Evolutionary conservation across 306 rosid species (phyloP), one percentile per base, ranked within the genome.

Genomic region (Acacia confusa): DNA sequence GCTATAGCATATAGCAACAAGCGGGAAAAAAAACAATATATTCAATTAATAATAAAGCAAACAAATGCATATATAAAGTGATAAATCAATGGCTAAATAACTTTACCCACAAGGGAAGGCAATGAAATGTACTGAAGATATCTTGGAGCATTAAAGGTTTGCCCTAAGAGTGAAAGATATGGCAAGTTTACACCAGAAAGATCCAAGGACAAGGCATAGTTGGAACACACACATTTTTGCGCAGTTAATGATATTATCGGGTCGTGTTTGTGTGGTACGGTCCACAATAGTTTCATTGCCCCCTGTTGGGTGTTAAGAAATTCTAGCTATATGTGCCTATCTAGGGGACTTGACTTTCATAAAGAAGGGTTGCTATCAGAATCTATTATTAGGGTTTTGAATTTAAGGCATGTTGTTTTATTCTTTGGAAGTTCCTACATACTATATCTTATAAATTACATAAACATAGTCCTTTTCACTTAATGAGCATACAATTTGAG

Each of bases 341-440:
- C 86, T 88, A 78, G 79, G 82, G 86, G 89, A 82, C 86, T 82
- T 84, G 81, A 88, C 87, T 87, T 86, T 89, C 83, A 75, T 83
- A 85, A 83, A 64, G 91, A 84, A 83, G 78, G 86, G 92, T 90
- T 84, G 86, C 94, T 85, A 80, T 92, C 97, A 85, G 48, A 74
- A 86, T 84, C 88, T 89, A 86, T 86, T 85, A 77, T 86, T 88
- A 86, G 87, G 87, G 85, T 87, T 90, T 85, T 80, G 82, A 85
- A 86, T 87, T 91, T 82, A 80, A 89, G 82, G 86, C 64, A 47
- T 82, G 72, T 83, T 90, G 89, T 92, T 90, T 86, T 90, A 84
- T 89, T 89, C 89, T 85, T 82, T 88, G 76, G 68, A 80, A 81
- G 71, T 76, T 79, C 81, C 76, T 76, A 78, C 40, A 6, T 36